Conservation (phyloP, 768 basidiomycete species). For the Trametes maxima region DNA sequence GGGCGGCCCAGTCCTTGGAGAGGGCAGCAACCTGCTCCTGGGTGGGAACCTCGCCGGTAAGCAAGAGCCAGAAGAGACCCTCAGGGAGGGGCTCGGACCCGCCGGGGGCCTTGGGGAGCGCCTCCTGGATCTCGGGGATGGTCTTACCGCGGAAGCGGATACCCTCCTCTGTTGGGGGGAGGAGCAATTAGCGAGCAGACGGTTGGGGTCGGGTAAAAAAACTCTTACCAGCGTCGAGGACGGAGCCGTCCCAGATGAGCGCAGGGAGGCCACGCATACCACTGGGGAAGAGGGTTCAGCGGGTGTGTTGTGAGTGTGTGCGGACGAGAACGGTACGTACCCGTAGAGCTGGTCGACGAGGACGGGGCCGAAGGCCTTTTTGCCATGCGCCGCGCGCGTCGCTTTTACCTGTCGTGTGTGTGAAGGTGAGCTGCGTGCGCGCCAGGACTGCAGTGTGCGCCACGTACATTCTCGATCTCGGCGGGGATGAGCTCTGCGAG, state of each 20-base stretch:
- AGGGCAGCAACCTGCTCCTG: conserved; percentile 84
- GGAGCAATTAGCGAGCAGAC: conserved; percentile 12
- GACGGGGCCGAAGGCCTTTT: conserved; percentile 92
- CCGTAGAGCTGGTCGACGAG: conserved; percentile 90
- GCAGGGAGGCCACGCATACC: conserved; percentile 91
- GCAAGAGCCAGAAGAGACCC: conserved; percentile 91
- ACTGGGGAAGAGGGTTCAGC: conserved; percentile 40
- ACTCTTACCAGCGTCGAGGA: conserved; percentile 82
- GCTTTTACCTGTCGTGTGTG: conserved; percentile 64
- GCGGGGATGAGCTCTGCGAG: conserved; percentile 91
- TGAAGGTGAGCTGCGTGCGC: background rate
- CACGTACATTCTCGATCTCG: conserved; percentile 70
- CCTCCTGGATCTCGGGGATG: conserved; percentile 85
- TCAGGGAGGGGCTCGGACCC: conserved; percentile 93
- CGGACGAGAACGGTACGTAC: conserved; percentile 40
- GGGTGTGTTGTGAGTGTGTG: conserved; percentile 1
- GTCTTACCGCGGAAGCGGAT: conserved; percentile 98
- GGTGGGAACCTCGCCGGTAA: conserved; percentile 94
- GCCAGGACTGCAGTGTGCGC: background rate
- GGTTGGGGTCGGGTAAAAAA: background rate
- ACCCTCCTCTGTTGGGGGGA: conserved; percentile 71
- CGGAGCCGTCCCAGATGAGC: conserved; percentile 98
- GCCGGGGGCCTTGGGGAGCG: conserved; percentile 86
- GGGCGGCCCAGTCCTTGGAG: conserved; percentile 93
- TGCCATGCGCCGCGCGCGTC: conserved; percentile 83